Percentiles rank a stretch among this genome's conserved stretches.
Conservation (phyloP, 768 basidiomycete genomes). For the Leucocoprinus sp. region DNA sequence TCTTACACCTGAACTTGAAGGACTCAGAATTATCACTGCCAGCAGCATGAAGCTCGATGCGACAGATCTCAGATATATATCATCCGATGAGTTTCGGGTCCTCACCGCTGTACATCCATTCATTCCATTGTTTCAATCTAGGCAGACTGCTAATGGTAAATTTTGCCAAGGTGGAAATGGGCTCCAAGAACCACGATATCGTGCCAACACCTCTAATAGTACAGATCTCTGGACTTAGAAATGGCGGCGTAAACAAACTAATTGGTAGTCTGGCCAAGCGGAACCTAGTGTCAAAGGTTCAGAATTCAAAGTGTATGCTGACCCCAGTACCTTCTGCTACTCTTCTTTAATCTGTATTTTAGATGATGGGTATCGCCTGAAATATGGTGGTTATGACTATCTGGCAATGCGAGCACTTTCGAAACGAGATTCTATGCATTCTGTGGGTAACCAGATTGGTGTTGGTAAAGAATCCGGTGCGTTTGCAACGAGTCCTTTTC, state of each 20-base stretch:
- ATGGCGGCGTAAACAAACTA: conserved; percentile 90
- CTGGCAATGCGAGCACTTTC: conserved; percentile 90
- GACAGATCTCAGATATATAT: conserved; percentile 88
- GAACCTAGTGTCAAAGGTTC: conserved; percentile 81
- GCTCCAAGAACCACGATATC: conserved; percentile 95
- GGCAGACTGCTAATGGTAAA: neutral
- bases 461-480: conserved; percentile 95
- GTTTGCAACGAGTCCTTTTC: conserved; percentile 14
- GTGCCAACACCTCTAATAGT: conserved; percentile 86
- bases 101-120: conserved; percentile 66
- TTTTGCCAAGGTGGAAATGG: conserved; percentile 81
- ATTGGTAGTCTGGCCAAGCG: conserved; percentile 88
- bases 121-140: neutral
- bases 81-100: conserved; percentile 91
- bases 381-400: conserved; percentile 98
- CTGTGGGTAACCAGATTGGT: conserved; percentile 96
- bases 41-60: conserved; percentile 83
- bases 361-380: conserved; percentile 97
- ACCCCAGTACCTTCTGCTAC: neutral
- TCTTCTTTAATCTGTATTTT: conserved; percentile 9
- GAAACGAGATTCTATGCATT: conserved; percentile 79
- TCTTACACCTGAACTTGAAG: neutral
- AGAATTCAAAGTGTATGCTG: conserved; percentile 80
- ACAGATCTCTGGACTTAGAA: conserved; percentile 86
- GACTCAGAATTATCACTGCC: neutral